These are phyloP conservation scores for Pyrus hybrid DNA, from an alignment of 331 rosid species.

Conservation along the genomic window DNA sequence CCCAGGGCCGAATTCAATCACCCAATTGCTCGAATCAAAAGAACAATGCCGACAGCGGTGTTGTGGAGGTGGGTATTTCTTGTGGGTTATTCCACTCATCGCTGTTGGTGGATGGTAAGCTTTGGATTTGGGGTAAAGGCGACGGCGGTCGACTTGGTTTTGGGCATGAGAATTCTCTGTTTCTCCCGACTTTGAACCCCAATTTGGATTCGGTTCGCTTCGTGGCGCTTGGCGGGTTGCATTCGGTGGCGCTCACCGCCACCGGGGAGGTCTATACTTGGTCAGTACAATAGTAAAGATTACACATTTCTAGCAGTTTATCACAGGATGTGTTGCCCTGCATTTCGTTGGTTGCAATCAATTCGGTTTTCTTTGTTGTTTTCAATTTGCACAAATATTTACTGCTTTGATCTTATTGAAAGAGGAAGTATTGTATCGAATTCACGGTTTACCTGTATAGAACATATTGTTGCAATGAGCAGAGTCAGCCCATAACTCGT, in stretches of 20 bases:
- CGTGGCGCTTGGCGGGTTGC: conserved; percentile 74
- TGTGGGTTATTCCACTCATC: conserved; percentile 93
- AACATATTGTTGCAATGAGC: too few relatives aligned
- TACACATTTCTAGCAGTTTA: not conserved
- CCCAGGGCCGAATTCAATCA: conserved; percentile 36
- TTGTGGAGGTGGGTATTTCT: conserved; percentile 57
- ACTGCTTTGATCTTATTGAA: not conserved
- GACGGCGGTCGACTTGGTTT: conserved; percentile 90
- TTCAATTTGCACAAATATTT: not conserved
- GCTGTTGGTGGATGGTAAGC: conserved; percentile 45
- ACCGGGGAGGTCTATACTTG: conserved; percentile 73
- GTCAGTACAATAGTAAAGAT: conserved; percentile 39
- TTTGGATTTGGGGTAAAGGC: conserved; percentile 98
- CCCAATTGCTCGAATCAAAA: not conserved
- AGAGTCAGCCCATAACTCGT: not conserved
- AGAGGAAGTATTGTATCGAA: not conserved
- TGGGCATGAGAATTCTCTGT: conserved; percentile 66
- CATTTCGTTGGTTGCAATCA: not conserved
- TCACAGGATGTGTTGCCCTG: not conserved
- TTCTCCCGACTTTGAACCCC: conserved; percentile 70
- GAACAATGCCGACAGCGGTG: not conserved
- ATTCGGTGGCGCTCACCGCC: conserved; percentile 59
- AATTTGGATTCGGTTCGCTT: conserved; percentile 43
- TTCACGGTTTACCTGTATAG: not conserved
- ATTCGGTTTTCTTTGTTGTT: not conserved